Base-by-base conservation (phyloP, 306 rosid genomes). In the Quercus alba region DNA sequence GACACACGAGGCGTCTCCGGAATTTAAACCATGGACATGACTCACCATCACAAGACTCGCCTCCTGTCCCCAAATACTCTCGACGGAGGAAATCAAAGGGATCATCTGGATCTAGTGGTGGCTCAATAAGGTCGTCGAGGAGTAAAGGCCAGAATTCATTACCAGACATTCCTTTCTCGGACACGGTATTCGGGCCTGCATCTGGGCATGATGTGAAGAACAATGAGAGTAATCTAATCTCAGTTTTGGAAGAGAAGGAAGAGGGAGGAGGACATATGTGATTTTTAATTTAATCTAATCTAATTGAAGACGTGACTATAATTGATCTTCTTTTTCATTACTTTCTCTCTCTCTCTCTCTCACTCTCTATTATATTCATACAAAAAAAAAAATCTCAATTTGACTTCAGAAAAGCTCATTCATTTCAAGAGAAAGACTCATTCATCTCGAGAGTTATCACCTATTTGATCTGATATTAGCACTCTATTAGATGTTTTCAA, bases 11-110 rank as follows among this genome's bases (percentile, higher is more conserved):
- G 68, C 84, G 76, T 57, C n/a, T 25, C 14, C 86, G 85, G 0
- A 74, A 82, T 23, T 88, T 88, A 0, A 86, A 78, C 55, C 78
- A 46, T 0, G 92, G 82, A 14, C 3, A 72, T 0, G 94, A 87
- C 28, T 72, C 88, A 0, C n/a, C 79, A 9, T 20, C 78, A 14
- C 77, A 77, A 6, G 91, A 91, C 1, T 26, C 17, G 30, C 88
- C 92, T 35, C 78, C 82, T 2, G 6, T 80, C 62, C 83, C 94
- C 0, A 93, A 90, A 74, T 73, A 52, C 18, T 55, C 87, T 2
- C 81, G 79, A 13, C 87, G 94, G 28, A 90, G 89, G 76, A 91
- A 84, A 81, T 11, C 89, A 2, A 94, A 93, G 81, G 90, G 93
- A 13, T 56, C 87, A 18, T 77, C 88, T 0, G 89, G 75, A 18